Conservation (phyloP, 192 early-diverging fungal species). For the Coemansia sp. region DNA sequence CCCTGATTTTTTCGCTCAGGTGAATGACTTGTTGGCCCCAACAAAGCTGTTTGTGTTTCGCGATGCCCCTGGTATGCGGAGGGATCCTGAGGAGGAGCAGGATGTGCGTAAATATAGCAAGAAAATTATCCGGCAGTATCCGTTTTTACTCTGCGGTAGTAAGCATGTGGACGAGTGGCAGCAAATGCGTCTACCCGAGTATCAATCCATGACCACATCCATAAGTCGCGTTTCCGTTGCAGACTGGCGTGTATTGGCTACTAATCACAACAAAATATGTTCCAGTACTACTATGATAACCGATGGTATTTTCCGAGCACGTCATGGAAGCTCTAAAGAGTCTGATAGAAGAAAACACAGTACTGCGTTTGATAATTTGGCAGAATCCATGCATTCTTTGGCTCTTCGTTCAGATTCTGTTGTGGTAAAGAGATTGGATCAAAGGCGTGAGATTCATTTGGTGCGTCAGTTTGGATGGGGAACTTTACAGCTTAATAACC, state of each 20-base stretch:
- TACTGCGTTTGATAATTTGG: not conserved
- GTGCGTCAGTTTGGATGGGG: conserved; percentile 88
- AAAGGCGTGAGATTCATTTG: conserved; percentile 54
- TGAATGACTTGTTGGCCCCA: conserved; percentile 8
- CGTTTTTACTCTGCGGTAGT: conserved; percentile 36
- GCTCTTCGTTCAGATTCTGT: conserved; percentile 8
- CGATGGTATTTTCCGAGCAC: conserved; percentile 21
- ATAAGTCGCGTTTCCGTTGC: conserved; percentile 20
- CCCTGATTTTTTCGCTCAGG: conserved; percentile 15
- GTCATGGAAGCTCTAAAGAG: not conserved
- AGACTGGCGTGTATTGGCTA: conserved; percentile 32
- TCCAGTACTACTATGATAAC: conserved; percentile 16
- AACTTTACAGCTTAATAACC: conserved; percentile 86
- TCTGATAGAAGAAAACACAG: not conserved
- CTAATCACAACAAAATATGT: conserved; percentile 26
- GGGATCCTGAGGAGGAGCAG: conserved; percentile 3
- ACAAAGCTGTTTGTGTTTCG: conserved; percentile 34
- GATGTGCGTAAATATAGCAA: conserved; percentile 5
- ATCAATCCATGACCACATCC: conserved; percentile 11
- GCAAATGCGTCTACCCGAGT: conserved; percentile 39
- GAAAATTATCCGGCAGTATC: conserved; percentile 6
- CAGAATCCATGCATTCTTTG: conserved; percentile 8
- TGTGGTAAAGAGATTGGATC: conserved; percentile 18
- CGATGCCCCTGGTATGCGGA: conserved; percentile 15
- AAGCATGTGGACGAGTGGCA: conserved; percentile 44